Evolutionary conservation across 2,329 filamentous ascomycete species (phyloP).

Genomic region (Sporothrix variecibatus): DNA sequence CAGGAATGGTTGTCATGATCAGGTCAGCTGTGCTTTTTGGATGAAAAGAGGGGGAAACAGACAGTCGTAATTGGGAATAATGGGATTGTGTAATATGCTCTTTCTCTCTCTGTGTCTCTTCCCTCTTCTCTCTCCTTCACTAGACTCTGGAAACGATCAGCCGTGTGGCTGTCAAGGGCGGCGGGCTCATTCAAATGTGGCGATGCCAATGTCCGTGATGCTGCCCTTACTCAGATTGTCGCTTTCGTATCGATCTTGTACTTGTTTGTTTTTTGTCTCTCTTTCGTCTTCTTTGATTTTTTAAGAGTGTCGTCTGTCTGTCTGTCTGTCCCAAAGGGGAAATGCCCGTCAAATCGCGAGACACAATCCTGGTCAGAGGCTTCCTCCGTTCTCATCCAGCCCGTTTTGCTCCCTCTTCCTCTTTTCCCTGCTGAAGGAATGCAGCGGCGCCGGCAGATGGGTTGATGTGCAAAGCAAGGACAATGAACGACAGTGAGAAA

Average conservation of each 20-base stretch:
- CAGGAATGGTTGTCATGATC: not conserved
- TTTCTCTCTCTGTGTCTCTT: not conserved
- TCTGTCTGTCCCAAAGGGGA: not conserved
- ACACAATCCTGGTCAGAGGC: not conserved
- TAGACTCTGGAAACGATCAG: conserved; percentile 9
- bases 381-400: not conserved
- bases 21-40: not conserved
- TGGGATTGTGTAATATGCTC: not conserved
- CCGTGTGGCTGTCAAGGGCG: not conserved
- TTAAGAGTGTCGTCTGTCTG: not conserved
- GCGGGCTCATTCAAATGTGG: not conserved
- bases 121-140: not conserved
- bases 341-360: not conserved
- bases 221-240: not conserved
- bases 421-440: not conserved
- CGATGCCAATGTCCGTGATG: not conserved
- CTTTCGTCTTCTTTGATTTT: not conserved
- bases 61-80: not conserved
- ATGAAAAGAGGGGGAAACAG: not conserved
- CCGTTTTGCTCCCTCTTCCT: not conserved
- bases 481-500: not conserved
- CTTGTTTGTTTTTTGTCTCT: not conserved
- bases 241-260: not conserved
- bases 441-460: conserved; percentile 8
- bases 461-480: not conserved